Base-by-base conservation (phyloP, 345 rosid species). In the Geranium brycei region DNA sequence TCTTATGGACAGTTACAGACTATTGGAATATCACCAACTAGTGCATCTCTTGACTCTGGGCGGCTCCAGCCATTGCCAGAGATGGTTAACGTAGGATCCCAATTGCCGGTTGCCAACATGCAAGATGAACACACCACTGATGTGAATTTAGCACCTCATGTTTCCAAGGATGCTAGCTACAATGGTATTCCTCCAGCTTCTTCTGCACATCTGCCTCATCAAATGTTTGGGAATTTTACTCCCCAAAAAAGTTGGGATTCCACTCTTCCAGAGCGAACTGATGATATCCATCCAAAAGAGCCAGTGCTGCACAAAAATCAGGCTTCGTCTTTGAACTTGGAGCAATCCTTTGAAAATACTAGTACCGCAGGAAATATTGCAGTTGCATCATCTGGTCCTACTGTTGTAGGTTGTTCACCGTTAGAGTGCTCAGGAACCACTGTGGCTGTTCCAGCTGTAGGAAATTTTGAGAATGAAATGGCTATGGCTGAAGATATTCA, bases 31-130 rank as follows among this genome's bases (percentile, higher is more conserved):
- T 73, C 83, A 65, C 62, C 85, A 63, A 83, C 77, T 41, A 76
- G 58, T 81, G 72, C 77, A 58, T 69, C 95, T 53, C 58, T 75
- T 19, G 91, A 92, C 74, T 77, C 83, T 3, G 75, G 79, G 66
- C 74, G 68, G 62, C 74, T 75, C 71, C 91, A 86, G 63, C 76
- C 67, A 51, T 73, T 79, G 1, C 83, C 81, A 67, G 95, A 79
- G 63, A 17, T 76, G 74, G 65, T 81, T 68, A 86, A 78, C 74
- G 68, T 76, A 68, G 81, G 81, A 66, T 79, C 70, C 23, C 89
- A 78, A 75, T 61, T 82, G 40, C 81, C 79, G 18, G 73, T 74
- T 59, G 76, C 91, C 51, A 77, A 59, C 67, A 64, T 73, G 62
- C 84, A 66, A 58, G 87, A 32, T 32, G 38, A 77, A 19, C 71